Conservation (phyloP, 2,329 filamentous ascomycete genomes). For the Cryphonectria carpinicola region DNA sequence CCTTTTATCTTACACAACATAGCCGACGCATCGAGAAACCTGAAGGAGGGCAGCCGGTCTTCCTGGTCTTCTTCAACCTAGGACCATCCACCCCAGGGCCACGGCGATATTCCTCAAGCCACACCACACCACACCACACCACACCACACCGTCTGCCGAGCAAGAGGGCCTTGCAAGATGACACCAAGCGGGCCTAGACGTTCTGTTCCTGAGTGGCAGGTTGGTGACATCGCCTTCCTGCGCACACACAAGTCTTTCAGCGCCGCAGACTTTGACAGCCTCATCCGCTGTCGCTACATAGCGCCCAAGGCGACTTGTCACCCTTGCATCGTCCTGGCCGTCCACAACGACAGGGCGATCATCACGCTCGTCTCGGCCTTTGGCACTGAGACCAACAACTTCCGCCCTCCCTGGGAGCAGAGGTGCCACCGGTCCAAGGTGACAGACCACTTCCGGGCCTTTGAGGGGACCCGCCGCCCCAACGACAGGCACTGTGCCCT, state of each 20-base stretch:
- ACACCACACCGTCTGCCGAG: too few relatives aligned
- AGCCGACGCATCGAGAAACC: neutral
- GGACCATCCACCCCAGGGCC: neutral
- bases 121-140: too few relatives aligned
- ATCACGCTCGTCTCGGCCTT: slow-evolving; percentile 42
- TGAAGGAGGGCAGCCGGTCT: neutral
- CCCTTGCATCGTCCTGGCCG: slow-evolving; percentile 41
- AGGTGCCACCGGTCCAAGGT: slow-evolving; percentile 32
- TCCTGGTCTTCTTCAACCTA: neutral
- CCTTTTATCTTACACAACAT: neutral
- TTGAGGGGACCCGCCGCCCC: slow-evolving; percentile 35
- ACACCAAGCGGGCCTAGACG: neutral
- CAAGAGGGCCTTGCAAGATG: neutral
- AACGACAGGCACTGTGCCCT: slow-evolving; percentile 29
- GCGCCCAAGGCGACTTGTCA: slow-evolving; percentile 34
- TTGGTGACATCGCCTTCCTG: slow-evolving; percentile 41
- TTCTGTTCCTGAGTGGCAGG: slow-evolving; percentile 17
- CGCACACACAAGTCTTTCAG: slow-evolving; percentile 30
- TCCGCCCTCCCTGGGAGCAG: slow-evolving; percentile 40
- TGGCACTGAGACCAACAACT: slow-evolving; percentile 31
- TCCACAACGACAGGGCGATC: slow-evolving; percentile 29
- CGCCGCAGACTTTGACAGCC: slow-evolving; percentile 24
- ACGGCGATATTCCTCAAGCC: too few relatives aligned
- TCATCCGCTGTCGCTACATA: slow-evolving; percentile 32
- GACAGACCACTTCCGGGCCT: slow-evolving; percentile 37